phyloP scores from a whole-genome alignment of 495 filamentous ascomycete species.

The Xylaria sp. region DNA sequence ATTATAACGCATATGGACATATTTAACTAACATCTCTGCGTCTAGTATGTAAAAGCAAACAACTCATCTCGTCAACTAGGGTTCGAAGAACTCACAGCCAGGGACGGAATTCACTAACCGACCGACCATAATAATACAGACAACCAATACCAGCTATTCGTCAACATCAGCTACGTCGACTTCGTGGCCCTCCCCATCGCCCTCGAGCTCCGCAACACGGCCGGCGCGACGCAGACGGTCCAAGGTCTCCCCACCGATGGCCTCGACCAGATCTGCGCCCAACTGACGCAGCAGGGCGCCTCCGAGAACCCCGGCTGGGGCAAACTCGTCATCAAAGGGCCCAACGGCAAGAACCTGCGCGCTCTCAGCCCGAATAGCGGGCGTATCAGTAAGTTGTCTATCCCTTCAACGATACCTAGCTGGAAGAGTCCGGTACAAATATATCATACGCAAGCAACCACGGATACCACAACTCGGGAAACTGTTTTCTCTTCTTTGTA shows the following conservation, averaged over 20 bases:
- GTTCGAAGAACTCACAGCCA: background rate
- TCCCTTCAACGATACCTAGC: background rate
- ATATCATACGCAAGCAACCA: background rate
- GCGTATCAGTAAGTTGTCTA: constrained; percentile 42
- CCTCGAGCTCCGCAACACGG: constrained; percentile 62
- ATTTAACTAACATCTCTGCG: background rate
- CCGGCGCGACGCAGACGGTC: constrained; percentile 61
- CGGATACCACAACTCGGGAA: background rate
- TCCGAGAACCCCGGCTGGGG: constrained; percentile 68
- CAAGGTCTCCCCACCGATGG: constrained; percentile 64
- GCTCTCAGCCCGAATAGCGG: constrained; percentile 72
- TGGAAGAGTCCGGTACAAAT: background rate
- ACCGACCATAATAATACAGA: constrained; percentile 29
- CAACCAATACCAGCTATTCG: constrained; percentile 70
- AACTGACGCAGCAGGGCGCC: constrained; percentile 59
- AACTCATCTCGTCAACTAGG: background rate
- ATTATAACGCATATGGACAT: background rate
- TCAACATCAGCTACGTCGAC: constrained; percentile 79
- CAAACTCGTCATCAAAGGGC: constrained; percentile 60
- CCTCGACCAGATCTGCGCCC: constrained; percentile 61
- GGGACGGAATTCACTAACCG: background rate
- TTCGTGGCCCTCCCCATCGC: constrained; percentile 73
- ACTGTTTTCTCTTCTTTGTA: background rate
- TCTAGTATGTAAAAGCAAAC: background rate
- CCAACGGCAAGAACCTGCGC: constrained; percentile 61